Evolutionary conservation across 352 stramenopile genomes (phyloP), one percentile per base, ranked within the genome.

Genomic region (Globisporangium camurandrum): DNA sequence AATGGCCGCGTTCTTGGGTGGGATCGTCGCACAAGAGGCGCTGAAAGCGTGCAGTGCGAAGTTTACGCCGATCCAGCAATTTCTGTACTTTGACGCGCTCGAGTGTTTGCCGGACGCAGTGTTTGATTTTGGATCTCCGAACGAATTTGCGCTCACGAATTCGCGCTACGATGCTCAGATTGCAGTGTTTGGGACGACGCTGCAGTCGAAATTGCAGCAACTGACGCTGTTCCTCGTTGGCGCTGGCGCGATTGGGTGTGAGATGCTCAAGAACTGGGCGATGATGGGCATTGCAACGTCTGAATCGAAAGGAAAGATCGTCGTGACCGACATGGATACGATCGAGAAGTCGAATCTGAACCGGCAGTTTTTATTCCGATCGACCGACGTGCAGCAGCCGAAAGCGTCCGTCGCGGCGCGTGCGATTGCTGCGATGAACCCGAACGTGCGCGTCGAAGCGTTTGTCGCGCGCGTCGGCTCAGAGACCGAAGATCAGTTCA

Each of bases 231-330:
- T 99, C 59, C 75, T 99, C 19, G 94, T 99, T 45, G 97, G 97
- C 24, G 96, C 96, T 16, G 97, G 97, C 42, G 97, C 97, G 4
- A 99, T 99, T 61, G 97, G 97, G 4, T 99, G 97, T 64, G 97
- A 99, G 74, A 98, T 99, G 93, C 81, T 99, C 7, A 99, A 99
- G 77, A 99, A 99, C 67, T 99, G 95, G 95, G 97, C 97, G 1
- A 88, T 99, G 63, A 99, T 99, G 95, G 97, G 97, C 28, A 85
- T 99, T 5, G 87, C 85, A 8, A 96, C 77, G 53, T n/a, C n/a
- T n/a, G 78, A 72, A 23, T 78, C 86, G 26, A 59, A 80, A 28
- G 91, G 90, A 10, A 72, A 70, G 9, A 92, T 99, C 43, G 75
- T 98, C 52, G 87, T 99, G 20, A 99, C 97, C 1, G 97, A 99